Percentiles rank a stretch among this genome's conserved stretches.
phyloP scores from a whole-genome alignment of 2,329 filamentous ascomycete species.

The Clathrospora elynae region DNA sequence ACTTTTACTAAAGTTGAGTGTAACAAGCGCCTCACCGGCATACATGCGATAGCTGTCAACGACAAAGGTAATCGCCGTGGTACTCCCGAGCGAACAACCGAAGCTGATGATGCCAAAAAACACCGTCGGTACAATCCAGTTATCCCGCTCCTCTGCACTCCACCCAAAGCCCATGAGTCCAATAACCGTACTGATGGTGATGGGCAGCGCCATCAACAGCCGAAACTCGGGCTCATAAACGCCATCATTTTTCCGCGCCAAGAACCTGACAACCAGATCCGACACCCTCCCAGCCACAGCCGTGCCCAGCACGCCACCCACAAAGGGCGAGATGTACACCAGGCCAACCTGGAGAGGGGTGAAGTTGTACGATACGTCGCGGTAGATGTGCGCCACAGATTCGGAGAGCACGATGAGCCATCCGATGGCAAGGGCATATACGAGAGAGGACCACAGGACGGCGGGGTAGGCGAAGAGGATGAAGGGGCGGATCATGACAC shows the following conservation, averaged over 20 bases:
- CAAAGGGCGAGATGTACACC: constrained; percentile 86
- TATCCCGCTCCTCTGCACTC: constrained; percentile 74
- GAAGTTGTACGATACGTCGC: constrained; percentile 77
- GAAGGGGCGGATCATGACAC: constrained; percentile 78
- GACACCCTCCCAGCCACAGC: constrained; percentile 87
- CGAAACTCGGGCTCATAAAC: constrained; percentile 91
- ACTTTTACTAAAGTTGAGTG: constrained; percentile 91
- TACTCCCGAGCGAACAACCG: constrained; percentile 86
- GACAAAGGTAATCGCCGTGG: constrained; percentile 90
- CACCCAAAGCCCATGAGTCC: constrained; percentile 97
- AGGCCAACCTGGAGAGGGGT: constrained; percentile 79
- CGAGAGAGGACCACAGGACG: constrained; percentile 82
- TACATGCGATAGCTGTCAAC: constrained; percentile 94
- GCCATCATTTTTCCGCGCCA: constrained; percentile 86
- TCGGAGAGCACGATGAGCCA: constrained; percentile 97
- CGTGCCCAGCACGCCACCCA: constrained; percentile 76
- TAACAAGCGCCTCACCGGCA: constrained; percentile 91
- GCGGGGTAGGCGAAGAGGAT: constrained; percentile 86
- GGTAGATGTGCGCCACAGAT: constrained; percentile 79
- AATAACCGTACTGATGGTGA: constrained; percentile 76
- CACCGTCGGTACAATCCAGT: constrained; percentile 89
- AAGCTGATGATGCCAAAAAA: constrained; percentile 95
- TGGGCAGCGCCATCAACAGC: constrained; percentile 70
- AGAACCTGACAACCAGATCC: constrained; percentile 79
- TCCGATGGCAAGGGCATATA: constrained; percentile 87